These are phyloP conservation scores for Gastrolobium bilobum DNA, from an alignment of 306 rosid species.

Conservation along the genomic window DNA sequence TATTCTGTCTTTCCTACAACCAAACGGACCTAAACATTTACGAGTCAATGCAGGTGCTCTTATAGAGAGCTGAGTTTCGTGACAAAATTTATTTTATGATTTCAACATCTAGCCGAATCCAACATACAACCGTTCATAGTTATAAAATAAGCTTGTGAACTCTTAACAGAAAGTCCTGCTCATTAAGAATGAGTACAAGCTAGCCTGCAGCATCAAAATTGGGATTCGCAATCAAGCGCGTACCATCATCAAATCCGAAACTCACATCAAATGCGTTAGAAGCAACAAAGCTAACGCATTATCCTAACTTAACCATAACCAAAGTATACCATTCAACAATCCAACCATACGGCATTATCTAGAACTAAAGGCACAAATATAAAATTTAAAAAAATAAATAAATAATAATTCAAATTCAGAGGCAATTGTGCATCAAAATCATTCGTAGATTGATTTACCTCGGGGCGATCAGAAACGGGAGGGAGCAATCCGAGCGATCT, in stretches of 20 bases:
- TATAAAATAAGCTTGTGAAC: neutral
- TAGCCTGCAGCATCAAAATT: neutral
- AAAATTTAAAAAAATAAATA: neutral
- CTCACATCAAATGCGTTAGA: slow-evolving; percentile 12
- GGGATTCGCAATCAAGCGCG: neutral
- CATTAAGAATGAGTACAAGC: neutral
- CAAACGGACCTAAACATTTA: slow-evolving; percentile 6
- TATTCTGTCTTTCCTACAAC: slow-evolving; percentile 23
- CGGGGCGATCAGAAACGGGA: slow-evolving; percentile 89
- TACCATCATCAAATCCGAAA: slow-evolving; percentile 35
- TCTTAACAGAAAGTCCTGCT: neutral
- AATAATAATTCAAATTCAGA: neutral
- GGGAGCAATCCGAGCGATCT: slow-evolving; percentile 95
- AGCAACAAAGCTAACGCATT: slow-evolving; percentile 36
- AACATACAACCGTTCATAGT: neutral
- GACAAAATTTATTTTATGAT: neutral
- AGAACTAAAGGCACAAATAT: slow-evolving; percentile 24
- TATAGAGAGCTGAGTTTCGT: neutral
- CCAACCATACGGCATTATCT: slow-evolving; percentile 37
- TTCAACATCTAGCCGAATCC: slow-evolving; percentile 10
- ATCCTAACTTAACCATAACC: slow-evolving; percentile 34
- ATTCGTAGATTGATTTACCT: slow-evolving; percentile 59
- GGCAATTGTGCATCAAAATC: slow-evolving; percentile 23
- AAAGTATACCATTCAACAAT: slow-evolving; percentile 5
- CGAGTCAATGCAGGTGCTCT: neutral